phyloP scores from a whole-genome alignment of 1,284 basidiomycete species.

The Ustilago lituana region DNA sequence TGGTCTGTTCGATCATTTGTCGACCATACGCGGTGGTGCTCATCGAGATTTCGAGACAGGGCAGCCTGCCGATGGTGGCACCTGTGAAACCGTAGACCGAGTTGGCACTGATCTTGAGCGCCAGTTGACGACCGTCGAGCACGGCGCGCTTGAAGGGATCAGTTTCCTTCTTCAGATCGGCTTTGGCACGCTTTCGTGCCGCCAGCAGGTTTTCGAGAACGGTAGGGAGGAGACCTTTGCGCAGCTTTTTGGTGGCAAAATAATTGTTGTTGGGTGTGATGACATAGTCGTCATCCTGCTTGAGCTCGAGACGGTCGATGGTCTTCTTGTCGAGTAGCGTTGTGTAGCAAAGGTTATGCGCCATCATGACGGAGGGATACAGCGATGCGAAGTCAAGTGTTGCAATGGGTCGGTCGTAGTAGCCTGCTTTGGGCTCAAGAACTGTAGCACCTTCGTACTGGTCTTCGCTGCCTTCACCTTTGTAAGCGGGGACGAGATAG shows the following conservation, averaged over 20 bases:
- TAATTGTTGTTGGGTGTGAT: constrained; percentile 67
- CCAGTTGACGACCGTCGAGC: constrained; percentile 65
- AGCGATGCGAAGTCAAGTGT: constrained; percentile 67
- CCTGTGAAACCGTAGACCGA: constrained; percentile 68
- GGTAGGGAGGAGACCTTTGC: constrained; percentile 64
- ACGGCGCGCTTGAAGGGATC: constrained; percentile 66
- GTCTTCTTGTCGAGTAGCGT: constrained; percentile 64
- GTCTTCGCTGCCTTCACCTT: constrained; percentile 64
- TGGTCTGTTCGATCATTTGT: constrained; percentile 67
- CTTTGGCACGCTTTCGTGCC: constrained; percentile 65
- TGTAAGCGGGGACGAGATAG: constrained; percentile 65
- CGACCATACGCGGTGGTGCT: constrained; percentile 67
- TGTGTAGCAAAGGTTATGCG: constrained; percentile 67
- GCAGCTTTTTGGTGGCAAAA: constrained; percentile 59
- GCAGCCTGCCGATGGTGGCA: constrained; percentile 65
- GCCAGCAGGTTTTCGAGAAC: constrained; percentile 63
- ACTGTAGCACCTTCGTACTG: constrained; percentile 67
- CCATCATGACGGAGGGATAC: constrained; percentile 68
- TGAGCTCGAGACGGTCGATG: constrained; percentile 61
- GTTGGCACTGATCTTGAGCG: constrained; percentile 66
- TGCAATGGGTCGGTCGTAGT: constrained; percentile 66
- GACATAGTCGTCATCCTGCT: constrained; percentile 63
- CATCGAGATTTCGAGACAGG: constrained; percentile 67
- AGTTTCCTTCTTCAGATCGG: constrained; percentile 66
- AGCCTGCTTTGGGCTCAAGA: constrained; percentile 65